Evolutionary conservation across 2,329 filamentous ascomycete species (phyloP).

Genomic region (Teratosphaeria destructans): DNA sequence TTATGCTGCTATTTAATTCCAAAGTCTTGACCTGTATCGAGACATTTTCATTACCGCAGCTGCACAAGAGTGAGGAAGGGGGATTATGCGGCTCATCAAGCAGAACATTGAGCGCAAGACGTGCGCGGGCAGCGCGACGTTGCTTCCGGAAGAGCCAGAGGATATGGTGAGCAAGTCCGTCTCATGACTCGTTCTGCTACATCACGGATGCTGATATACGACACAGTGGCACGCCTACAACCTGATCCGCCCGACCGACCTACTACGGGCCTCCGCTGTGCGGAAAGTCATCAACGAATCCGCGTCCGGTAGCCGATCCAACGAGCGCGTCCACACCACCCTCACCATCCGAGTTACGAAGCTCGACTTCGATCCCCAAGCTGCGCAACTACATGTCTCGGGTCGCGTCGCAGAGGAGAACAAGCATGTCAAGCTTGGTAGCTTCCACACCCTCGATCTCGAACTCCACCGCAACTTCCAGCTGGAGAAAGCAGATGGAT

Average conservation of each 20-base stretch:
- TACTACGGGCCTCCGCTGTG: slow-evolving; percentile 55
- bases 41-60: no score
- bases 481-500: slow-evolving; percentile 70
- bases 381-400: slow-evolving; percentile 57
- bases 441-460: slow-evolving; percentile 66
- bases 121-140: slow-evolving; percentile 54
- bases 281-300: slow-evolving; percentile 54
- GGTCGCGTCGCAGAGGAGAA: slow-evolving; percentile 58
- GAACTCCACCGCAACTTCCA: slow-evolving; percentile 83
- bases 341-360: slow-evolving; percentile 56
- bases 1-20: no score
- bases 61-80: background rate
- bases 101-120: slow-evolving; percentile 53
- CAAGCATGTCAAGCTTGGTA: slow-evolving; percentile 55
- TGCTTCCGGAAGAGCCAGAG: slow-evolving; percentile 63
- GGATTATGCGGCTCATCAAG: slow-evolving; percentile 56
- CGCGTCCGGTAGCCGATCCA: slow-evolving; percentile 50
- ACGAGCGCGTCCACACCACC: slow-evolving; percentile 50
- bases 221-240: slow-evolving; percentile 64
- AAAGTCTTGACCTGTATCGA: no score
- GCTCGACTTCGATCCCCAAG: slow-evolving; percentile 60
- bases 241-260: slow-evolving; percentile 55
- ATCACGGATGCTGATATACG: slow-evolving; percentile 1
- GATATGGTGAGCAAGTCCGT: slow-evolving; percentile 50
- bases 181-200: background rate